Conservation (phyloP, 2,329 filamentous ascomycete species). For the Trichoderma pleuroti region DNA sequence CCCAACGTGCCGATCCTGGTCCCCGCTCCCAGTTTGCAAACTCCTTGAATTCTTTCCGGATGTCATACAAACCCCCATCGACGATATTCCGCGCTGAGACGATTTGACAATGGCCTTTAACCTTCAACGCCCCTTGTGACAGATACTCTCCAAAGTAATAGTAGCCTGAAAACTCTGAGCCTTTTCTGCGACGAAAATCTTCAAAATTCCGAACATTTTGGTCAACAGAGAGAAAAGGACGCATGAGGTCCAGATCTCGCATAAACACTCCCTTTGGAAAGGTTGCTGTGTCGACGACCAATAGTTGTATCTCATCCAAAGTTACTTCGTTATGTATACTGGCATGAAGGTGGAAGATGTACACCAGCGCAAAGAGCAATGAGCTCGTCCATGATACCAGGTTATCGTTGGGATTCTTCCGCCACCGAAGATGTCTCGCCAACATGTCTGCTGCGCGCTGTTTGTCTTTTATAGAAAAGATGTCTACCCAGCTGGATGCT, state of each 20-base stretch:
- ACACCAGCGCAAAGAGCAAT: not conserved
- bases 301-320: not conserved
- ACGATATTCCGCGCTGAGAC: not conserved
- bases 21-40: not conserved
- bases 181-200: not conserved
- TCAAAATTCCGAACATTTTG: not conserved
- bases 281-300: not conserved
- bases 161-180: not conserved
- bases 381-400: not conserved
- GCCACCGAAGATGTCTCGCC: not conserved
- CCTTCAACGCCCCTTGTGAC: not conserved
- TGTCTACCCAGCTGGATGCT: not conserved
- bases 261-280: not conserved
- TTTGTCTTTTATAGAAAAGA: not conserved
- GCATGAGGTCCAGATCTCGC: not conserved
- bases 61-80: not conserved
- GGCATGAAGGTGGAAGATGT: not conserved
- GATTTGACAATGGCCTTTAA: not conserved
- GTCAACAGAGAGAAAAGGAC: not conserved
- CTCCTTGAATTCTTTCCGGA: not conserved
- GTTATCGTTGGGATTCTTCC: not conserved
- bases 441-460: not conserved
- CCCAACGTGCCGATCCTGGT: not conserved
- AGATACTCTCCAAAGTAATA: not conserved
- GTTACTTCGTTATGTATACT: not conserved